Evolutionary conservation across 2,329 filamentous ascomycete species (phyloP).

Genomic region (Clarireedia hainanense): DNA sequence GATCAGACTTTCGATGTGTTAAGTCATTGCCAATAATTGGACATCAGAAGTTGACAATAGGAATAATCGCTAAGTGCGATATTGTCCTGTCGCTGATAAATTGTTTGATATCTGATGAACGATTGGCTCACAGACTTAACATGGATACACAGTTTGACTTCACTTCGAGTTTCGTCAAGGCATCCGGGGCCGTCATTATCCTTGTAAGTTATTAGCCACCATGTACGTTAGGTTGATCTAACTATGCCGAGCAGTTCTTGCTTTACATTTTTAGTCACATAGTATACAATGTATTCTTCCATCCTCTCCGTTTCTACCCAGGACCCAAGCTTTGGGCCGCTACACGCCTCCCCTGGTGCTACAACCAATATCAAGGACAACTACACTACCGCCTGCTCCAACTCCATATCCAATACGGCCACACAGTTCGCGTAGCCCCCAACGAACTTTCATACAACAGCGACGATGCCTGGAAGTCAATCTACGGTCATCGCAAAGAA

Average conservation of each 20-base stretch:
- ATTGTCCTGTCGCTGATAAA: too few relatives aligned
- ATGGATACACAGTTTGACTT: too few relatives aligned
- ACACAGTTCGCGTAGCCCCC: constrained; percentile 41
- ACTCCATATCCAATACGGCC: constrained; percentile 37
- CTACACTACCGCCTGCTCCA: background rate
- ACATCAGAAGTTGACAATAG: too few relatives aligned
- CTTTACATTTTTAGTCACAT: background rate
- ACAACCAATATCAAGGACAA: background rate
- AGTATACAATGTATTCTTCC: background rate
- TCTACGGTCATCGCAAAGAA: background rate
- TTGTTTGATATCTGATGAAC: too few relatives aligned
- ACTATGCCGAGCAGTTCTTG: background rate
- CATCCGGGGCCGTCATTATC: too few relatives aligned
- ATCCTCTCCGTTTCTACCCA: background rate
- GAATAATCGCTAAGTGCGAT: too few relatives aligned
- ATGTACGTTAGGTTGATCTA: too few relatives aligned
- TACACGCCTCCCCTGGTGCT: background rate
- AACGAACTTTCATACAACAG: constrained; percentile 37
- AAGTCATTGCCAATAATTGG: too few relatives aligned
- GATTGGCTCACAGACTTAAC: too few relatives aligned
- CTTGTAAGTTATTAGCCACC: too few relatives aligned
- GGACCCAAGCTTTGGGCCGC: background rate
- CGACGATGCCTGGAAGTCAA: background rate
- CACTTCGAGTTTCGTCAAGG: too few relatives aligned
- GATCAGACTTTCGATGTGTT: too few relatives aligned